Percentiles rank a stretch among this genome's conserved stretches.
These are phyloP conservation scores for Conoideocrella luteorostrata DNA, from an alignment of 2,329 filamentous ascomycete genomes.

Conservation along the genomic window DNA sequence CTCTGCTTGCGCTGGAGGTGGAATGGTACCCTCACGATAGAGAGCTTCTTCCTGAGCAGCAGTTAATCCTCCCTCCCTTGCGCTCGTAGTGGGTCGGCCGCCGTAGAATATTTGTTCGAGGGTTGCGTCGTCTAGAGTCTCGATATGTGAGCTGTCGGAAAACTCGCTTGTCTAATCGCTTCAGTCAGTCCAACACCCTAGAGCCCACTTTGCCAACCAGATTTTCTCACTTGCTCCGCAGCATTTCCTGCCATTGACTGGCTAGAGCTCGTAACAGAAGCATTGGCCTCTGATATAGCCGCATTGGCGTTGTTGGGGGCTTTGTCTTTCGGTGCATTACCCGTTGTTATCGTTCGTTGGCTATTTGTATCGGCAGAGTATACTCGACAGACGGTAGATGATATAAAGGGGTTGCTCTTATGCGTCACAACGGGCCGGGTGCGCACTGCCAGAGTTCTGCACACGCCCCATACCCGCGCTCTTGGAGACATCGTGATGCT, in stretches of 20 bases:
- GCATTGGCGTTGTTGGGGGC: slow-evolving; percentile 2
- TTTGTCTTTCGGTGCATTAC: not conserved
- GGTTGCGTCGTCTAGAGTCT: slow-evolving; percentile 27
- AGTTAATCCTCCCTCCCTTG: slow-evolving; percentile 29
- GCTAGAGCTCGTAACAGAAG: not conserved
- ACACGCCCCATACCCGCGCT: slow-evolving; percentile 27
- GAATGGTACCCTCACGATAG: slow-evolving; percentile 35
- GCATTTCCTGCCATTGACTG: not conserved
- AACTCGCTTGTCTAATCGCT: not conserved
- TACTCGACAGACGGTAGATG: slow-evolving; percentile 17
- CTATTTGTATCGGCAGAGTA: slow-evolving; percentile 26
- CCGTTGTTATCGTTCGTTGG: not conserved
- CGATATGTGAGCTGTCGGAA: slow-evolving; percentile 11
- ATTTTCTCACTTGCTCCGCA: slow-evolving; percentile 3
- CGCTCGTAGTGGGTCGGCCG: slow-evolving; percentile 23
- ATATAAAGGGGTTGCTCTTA: slow-evolving; percentile 16
- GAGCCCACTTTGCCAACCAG: not conserved
- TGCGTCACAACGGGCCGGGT: slow-evolving; percentile 19
- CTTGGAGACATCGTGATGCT: slow-evolving; percentile 26
- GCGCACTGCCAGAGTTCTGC: slow-evolving; percentile 25
- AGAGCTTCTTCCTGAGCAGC: slow-evolving; percentile 38
- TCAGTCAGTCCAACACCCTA: slow-evolving; percentile 2
- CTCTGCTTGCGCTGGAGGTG: slow-evolving; percentile 26
- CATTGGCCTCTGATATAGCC: not conserved
- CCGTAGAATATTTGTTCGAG: slow-evolving; percentile 32